These are phyloP conservation scores for Cnidoscolus chayamansa DNA, from an alignment of 441 rosid genomes.

Conservation along the genomic window DNA sequence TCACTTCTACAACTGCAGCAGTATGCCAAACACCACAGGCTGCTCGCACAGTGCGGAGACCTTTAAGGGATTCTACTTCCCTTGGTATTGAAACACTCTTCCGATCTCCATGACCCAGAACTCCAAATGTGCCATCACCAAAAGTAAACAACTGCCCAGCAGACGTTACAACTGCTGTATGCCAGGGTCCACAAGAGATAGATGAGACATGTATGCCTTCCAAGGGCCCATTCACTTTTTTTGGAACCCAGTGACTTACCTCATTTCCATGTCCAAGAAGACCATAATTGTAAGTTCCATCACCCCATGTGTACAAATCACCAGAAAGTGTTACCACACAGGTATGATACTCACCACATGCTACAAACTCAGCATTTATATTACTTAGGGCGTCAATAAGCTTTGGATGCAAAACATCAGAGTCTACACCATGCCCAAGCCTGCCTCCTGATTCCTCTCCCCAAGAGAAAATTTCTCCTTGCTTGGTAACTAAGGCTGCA, in stretches of 20 bases:
- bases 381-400: conserved; percentile 76
- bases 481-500: conserved; percentile 91
- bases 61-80: conserved; percentile 95
- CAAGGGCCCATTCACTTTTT: conserved; percentile 80
- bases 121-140: conserved; percentile 98
- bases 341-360: conserved; percentile 90
- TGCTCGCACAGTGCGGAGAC: conserved; percentile 87
- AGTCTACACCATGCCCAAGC: conserved; percentile 97
- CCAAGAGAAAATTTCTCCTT: conserved; percentile 91
- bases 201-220: conserved; percentile 93
- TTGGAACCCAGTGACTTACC: conserved; percentile 77
- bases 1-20: conserved; percentile 94
- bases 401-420: conserved; percentile 81
- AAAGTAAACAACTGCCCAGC: conserved; percentile 91
- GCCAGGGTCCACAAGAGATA: conserved; percentile 97
- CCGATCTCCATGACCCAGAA: conserved; percentile 87
- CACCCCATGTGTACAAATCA: conserved; percentile 96
- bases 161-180: conserved; percentile 91
- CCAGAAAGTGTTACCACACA: conserved; percentile 98
- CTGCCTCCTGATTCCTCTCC: conserved; percentile 97
- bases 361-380: conserved; percentile 80
- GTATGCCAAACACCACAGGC: conserved; percentile 99
- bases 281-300: conserved; percentile 75
- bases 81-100: conserved; percentile 71
- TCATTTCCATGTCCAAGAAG: conserved; percentile 95